Evolutionary conservation across 352 stramenopile genomes (phyloP), one percentile per base, ranked within the genome.

Genomic region (Pythium plurisporium): DNA sequence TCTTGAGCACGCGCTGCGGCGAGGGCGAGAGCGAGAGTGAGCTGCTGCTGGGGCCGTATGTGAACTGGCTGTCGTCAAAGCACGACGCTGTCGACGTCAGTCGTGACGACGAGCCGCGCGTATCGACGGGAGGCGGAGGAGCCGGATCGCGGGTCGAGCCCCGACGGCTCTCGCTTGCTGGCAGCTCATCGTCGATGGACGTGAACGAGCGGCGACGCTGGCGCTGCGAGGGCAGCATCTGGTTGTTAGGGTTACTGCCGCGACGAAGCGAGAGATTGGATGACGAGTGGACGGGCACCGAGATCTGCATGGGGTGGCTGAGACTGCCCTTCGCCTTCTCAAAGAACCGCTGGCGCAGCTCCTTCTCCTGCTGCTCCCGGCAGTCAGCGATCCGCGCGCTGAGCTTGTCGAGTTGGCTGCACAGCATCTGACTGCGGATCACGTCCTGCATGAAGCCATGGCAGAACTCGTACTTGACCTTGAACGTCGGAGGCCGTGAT

Each of bases 371-470:
- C 26, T 83, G 71, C 50, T 91, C 80, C 1, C 81, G 82, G 34
- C 74, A 86, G 47, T 95, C 85, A 25, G 67, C 62, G 30, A 95
- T 77, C 9, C 81, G 79, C 8, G 74, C 53, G 26, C 74, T 74
- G 22, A 95, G 74, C 60, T 95, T 95, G 62, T 95, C 83, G 8
- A 89, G 74, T 33, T 95, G 85, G 14, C 71, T 82, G 61, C 79
- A 74, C 8, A 95, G 69, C 79, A 95, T 83, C 66, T 93, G 83
- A 19, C 80, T 79, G 12, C 80, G 82, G 19, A 95, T 79, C 45
- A 93, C 81, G 55, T 89, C 72, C 50, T 84, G 70, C 81, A 95
- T 92, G 62, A 95, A 95, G 25, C 85, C 85, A 44, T 95, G 83
- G 37, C 72, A 76, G 26, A 95, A 93, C 55, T 93, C 79, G 44